Evolutionary conservation across 345 rosid genomes (phyloP).

Genomic region (Hypericum perforatum): DNA sequence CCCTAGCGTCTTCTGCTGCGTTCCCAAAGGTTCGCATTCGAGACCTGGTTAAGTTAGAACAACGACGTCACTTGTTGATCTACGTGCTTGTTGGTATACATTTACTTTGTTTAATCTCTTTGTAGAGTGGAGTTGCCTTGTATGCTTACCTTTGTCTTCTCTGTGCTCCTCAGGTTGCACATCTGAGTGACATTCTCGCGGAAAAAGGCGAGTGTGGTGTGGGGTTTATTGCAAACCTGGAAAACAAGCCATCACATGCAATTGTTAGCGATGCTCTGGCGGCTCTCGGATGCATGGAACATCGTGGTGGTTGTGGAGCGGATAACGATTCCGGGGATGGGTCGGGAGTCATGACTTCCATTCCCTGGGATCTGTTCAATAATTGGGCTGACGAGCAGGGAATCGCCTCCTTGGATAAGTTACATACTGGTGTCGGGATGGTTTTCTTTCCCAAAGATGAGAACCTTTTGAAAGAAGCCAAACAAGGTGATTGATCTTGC

Average conservation of each 20-base stretch:
- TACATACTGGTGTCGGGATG: constrained; percentile 95
- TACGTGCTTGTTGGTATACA: no score
- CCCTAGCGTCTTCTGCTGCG: no score
- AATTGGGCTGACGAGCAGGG: constrained; percentile 74
- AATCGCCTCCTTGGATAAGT: constrained; percentile 61
- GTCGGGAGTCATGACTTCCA: constrained; percentile 90
- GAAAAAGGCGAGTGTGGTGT: constrained; percentile 99
- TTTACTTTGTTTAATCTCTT: no score
- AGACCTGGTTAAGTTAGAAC: no score
- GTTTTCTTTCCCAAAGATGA: constrained; percentile 72
- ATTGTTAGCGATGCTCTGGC: constrained; percentile 70
- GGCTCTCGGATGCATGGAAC: constrained; percentile 98
- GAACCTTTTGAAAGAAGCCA: constrained; percentile 53
- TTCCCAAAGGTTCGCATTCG: no score
- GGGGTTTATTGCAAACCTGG: constrained; percentile 96
- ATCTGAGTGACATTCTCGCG: constrained; percentile 75
- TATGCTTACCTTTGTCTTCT: no score
- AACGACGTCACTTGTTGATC: no score
- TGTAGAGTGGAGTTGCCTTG: no score
- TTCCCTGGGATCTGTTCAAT: constrained; percentile 85
- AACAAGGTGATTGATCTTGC: constrained; percentile 47
- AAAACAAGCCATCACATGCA: constrained; percentile 74
- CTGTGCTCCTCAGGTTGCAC: constrained; percentile 44
- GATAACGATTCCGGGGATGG: constrained; percentile 99
- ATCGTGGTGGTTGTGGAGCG: constrained; percentile 99